Evolutionary conservation across 306 rosid species (phyloP), one percentile per base, ranked within the genome.

Genomic region (Nissolia schottii): DNA sequence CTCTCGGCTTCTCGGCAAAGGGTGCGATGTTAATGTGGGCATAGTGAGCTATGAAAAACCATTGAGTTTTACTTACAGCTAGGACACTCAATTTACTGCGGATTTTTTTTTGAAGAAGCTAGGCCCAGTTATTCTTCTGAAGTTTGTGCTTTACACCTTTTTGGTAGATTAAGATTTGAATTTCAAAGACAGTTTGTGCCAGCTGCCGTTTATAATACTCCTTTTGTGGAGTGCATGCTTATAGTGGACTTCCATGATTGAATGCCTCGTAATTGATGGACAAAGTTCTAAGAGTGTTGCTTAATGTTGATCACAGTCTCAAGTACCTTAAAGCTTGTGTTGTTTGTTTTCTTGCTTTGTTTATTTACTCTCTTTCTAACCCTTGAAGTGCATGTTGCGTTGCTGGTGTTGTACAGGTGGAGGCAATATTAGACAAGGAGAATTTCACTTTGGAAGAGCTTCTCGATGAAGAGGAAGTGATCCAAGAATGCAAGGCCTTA

Each of bases 401-500:
- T 64, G 43, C 34, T 50, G 72, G 35, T 75, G 27, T 40, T 64
- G 34, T 56, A 34, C 85, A 95, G 99, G 97, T 95, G 81, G 99
- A 95, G 76, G 79, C 93, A 51, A 81, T 95, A 77, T 78, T 95
- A 74, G 97, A 95, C 85, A 92, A 84, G 88, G 99, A 95, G 57
- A 87, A 89, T 76, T 91, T 95, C 80, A 85, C 99, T 35, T 79
- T 95, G 82, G 97, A 95, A 70, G 99, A 95, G 87, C 99, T 95
- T 81, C 84, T 95, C 20, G 99, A 95, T 58, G 99, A 95, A 80
- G 99, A 95, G 79, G 99, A 95, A 83, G 85, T 95, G 77, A 95
- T 95, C 75, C 99, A 95, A 84, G 99, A 95, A 83, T 95, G 97
- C 99, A 95, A 95, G 86, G 90, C 96, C 64, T 84, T 92, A 59